A percentile compares a stretch with the other conserved stretches of the same genome.
phyloP scores from a whole-genome alignment of 768 basidiomycete genomes.

The Guyanaporus albipodus region DNA sequence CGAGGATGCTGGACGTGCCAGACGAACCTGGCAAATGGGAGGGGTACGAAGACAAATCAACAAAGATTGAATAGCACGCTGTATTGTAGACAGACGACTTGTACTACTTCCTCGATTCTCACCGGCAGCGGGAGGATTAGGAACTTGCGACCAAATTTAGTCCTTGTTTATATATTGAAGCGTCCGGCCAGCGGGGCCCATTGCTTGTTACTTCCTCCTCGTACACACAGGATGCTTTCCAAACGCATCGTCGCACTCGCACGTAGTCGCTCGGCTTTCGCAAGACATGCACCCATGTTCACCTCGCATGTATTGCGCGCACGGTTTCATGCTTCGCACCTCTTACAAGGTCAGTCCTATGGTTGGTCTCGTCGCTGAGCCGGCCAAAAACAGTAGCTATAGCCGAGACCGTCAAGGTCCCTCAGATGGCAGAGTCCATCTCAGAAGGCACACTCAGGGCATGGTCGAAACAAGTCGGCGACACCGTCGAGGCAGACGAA shows the following conservation, averaged over 20 bases:
- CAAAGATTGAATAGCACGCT: constrained; percentile 19
- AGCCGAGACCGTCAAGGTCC: constrained; percentile 92
- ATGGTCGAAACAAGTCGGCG: constrained; percentile 92
- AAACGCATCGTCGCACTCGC: constrained; percentile 64
- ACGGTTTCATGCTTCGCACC: constrained; percentile 65
- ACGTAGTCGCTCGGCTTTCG: constrained; percentile 51
- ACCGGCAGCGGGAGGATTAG: too few relatives aligned
- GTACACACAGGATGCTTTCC: constrained; percentile 53
- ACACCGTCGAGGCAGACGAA: constrained; percentile 86
- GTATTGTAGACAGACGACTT: too few relatives aligned
- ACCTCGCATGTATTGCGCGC: constrained; percentile 47
- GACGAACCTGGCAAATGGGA: constrained; percentile 62
- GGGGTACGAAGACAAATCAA: constrained; percentile 54
- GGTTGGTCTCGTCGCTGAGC: constrained; percentile 7
- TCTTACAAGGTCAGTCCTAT: constrained; percentile 57
- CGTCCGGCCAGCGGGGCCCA: constrained; percentile 14
- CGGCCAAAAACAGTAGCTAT: constrained; percentile 8
- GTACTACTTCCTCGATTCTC: too few relatives aligned
- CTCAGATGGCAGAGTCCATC: constrained; percentile 98
- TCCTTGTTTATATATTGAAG: too few relatives aligned
- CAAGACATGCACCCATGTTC: constrained; percentile 36
- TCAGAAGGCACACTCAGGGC: constrained; percentile 95
- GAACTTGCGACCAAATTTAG: too few relatives aligned
- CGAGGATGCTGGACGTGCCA: constrained; percentile 51
- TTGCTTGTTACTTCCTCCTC: neutral